Base-by-base conservation (phyloP, 1,284 basidiomycete species). In the Singerocomus inundabilis region DNA sequence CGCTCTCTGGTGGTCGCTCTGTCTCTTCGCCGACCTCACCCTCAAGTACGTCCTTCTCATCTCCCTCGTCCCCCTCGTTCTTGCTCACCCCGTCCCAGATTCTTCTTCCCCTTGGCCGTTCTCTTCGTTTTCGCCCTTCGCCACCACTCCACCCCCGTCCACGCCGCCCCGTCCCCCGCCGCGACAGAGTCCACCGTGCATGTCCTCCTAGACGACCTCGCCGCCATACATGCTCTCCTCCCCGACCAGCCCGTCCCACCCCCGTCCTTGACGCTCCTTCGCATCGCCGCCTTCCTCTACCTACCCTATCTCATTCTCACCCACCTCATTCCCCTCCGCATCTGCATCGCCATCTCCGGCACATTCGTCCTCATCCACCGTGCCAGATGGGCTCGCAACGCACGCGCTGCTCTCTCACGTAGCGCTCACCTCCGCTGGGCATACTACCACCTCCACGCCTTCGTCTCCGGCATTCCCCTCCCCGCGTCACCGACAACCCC, bases 1-100 rank as follows among this genome's bases (percentile, higher is more conserved):
- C 26, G 83, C 76, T 0, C 65, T 65, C 0, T 92, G 89, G 89
- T 94, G 91, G 88, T 78, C 78, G 0, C 30, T 83, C n/a, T 91
- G 88, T 69, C 72, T 93, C 34, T 74, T 85, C 25, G 71, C 80
- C 2, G 76, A 78, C 21, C 68, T 72, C 15, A 72, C 72, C 7
- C 70, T 90, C 57, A 79, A 77, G 85, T 87, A 53, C 52, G 78
- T 72, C 3, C 9, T n/a, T n/a, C n/a, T n/a, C n/a, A n/a, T n/a
- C n/a, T n/a, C n/a, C 0, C 6, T 1, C 10, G 4, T 12, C 5
- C 10, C 6, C 11, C 7, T 1, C 9, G 2, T 6, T 18, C 9
- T 2, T 6, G 40, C 55, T 49, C 48, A 55, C 31, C 43, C 50
- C 25, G 45, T 2, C 2, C n/a, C 64, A 76, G 79, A 58, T 74